Percentiles rank a stretch among this genome's conserved stretches.
Evolutionary conservation across 805 yeast genomes (phyloP).

Genomic region (Candida manassasensis): DNA sequence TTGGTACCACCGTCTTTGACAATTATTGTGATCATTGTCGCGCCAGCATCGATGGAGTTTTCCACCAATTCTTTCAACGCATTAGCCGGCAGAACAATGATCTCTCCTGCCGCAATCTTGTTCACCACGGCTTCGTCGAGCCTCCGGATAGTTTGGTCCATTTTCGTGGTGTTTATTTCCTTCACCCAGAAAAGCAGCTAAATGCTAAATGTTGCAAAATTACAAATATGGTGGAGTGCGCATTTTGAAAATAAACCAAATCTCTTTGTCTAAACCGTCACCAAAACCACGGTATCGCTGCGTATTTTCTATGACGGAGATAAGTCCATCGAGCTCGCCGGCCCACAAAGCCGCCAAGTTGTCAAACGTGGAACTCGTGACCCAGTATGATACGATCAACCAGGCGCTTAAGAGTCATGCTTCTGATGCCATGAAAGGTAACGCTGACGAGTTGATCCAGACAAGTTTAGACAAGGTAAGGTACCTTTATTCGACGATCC

Average conservation of each 20-base stretch:
- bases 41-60: conserved; percentile 83
- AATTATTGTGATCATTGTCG: conserved; percentile 68
- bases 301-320: background rate
- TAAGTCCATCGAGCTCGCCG: background rate
- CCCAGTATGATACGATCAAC: conserved; percentile 25
- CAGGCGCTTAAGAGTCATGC: conserved; percentile 30
- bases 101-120: conserved; percentile 95
- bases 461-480: conserved; percentile 11
- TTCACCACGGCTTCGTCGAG: conserved; percentile 74
- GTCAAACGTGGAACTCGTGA: conserved; percentile 12
- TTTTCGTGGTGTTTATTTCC: too few species aligned
- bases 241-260: too few species aligned
- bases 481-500: conserved; percentile 11
- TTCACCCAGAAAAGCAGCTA: too few species aligned
- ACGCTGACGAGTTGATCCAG: conserved; percentile 47
- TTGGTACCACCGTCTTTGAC: conserved; percentile 93
- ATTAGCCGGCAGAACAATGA: conserved; percentile 88
- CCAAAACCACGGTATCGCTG: too few species aligned
- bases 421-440: conserved; percentile 52
- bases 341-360: conserved; percentile 13
- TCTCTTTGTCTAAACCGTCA: too few species aligned
- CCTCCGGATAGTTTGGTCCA: conserved; percentile 14
- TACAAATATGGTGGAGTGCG: too few species aligned
- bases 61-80: conserved; percentile 92
- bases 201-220: too few species aligned